A percentile compares a stretch with the other conserved stretches of the same genome.
Conservation (phyloP, 1,284 basidiomycete genomes). For the Heimioporus retisporus region DNA sequence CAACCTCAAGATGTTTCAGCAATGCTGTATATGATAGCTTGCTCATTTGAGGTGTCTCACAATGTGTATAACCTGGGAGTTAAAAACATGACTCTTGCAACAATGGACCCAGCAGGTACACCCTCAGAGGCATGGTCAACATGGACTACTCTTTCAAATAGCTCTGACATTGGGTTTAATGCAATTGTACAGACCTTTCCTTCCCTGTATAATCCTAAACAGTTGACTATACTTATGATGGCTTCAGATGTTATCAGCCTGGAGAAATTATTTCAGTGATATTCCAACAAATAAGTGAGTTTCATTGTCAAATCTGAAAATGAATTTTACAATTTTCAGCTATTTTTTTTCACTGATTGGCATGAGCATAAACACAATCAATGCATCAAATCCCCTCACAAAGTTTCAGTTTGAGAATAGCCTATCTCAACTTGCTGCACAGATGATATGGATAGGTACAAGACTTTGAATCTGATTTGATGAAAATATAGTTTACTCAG, state of each 20-base stretch:
- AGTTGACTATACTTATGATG: no score
- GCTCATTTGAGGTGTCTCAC: constrained; percentile 1
- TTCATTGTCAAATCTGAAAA: no score
- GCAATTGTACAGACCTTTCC: background rate
- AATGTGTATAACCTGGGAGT: background rate
- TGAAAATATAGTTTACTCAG: no score
- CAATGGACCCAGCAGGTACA: background rate
- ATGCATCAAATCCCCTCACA: background rate
- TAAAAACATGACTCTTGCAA: background rate
- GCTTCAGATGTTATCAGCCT: no score
- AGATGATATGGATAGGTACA: background rate
- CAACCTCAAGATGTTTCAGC: background rate
- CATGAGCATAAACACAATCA: background rate
- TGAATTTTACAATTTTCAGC: background rate
- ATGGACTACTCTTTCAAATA: background rate
- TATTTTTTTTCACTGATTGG: background rate
- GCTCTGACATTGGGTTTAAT: background rate
- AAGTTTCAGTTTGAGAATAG: background rate
- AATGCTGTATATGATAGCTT: background rate
- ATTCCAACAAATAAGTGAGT: no score
- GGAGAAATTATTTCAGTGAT: no score
- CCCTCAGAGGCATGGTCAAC: background rate
- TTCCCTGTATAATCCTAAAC: background rate
- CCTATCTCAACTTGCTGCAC: background rate
- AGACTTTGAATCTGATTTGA: no score